Evolutionary conservation across 129 eudicot genomes (phyloP).

Genomic region (Tagetes erecta): DNA sequence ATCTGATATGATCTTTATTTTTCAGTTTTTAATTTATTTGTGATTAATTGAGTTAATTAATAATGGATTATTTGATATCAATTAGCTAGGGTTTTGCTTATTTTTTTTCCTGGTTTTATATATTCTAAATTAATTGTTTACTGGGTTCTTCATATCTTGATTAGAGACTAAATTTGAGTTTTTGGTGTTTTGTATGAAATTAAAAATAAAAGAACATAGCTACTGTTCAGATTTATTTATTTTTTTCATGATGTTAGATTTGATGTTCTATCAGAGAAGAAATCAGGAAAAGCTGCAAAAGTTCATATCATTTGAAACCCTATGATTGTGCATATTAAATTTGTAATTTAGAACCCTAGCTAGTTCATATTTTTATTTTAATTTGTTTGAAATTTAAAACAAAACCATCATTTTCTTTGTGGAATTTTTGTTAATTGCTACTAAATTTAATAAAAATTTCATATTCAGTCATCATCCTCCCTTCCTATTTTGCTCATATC

Average conservation of each 20-base stretch:
- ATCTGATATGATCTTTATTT: constrained; percentile 20
- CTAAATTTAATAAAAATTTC: neutral
- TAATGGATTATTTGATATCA: neutral
- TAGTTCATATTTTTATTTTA: constrained; percentile 4
- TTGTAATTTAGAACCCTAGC: constrained; percentile 24
- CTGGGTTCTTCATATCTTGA: constrained; percentile 15
- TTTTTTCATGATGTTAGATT: constrained; percentile 14
- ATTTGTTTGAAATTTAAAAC: neutral
- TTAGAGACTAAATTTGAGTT: neutral
- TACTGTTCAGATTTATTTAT: constrained; percentile 28
- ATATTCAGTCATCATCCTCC: neutral
- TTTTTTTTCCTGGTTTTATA: neutral
- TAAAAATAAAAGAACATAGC: neutral
- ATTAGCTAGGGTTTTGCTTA: neutral
- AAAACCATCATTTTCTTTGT: neutral
- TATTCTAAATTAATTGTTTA: neutral
- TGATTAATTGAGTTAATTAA: neutral
- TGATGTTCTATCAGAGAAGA: constrained; percentile 23
- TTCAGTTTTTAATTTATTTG: neutral
- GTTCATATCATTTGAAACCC: constrained; percentile 36
- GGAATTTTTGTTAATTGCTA: neutral
- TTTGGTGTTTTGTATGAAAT: neutral
- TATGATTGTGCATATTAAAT: constrained; percentile 12
- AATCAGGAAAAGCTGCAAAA: constrained; percentile 33
- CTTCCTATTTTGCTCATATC: constrained; percentile 2